Evolutionary conservation across 2,329 filamentous ascomycete genomes (phyloP).

Genomic region (Colletotrichum sp.): DNA sequence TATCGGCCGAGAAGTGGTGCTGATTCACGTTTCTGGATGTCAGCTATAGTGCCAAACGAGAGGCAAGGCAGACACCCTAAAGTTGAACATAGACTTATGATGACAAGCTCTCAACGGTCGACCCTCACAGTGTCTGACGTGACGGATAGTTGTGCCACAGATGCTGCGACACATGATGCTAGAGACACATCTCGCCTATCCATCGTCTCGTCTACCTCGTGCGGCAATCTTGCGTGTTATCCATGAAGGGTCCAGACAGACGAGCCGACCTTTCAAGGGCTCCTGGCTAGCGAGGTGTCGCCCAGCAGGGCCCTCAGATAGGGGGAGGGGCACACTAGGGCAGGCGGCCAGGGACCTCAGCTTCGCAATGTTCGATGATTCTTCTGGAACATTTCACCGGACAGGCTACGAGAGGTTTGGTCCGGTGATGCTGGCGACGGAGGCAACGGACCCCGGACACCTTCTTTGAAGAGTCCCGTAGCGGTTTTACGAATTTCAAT

Average conservation of each 20-base stretch:
- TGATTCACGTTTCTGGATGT: background rate
- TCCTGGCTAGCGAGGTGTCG: conserved; percentile 13
- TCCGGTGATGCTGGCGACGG: conserved; percentile 6
- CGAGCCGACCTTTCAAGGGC: conserved; percentile 8
- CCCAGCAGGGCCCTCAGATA: conserved; percentile 16
- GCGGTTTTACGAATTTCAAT: conserved; percentile 4
- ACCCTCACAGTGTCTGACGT: background rate
- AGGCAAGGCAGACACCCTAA: background rate
- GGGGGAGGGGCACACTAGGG: conserved; percentile 19
- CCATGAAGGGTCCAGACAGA: conserved; percentile 16
- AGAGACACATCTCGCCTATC: conserved; percentile 4
- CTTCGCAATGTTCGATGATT: conserved; percentile 7
- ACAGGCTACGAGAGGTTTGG: background rate
- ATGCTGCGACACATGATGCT: background rate
- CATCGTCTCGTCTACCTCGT: conserved; percentile 10
- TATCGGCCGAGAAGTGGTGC: background rate
- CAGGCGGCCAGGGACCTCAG: background rate
- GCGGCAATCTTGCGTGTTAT: conserved; percentile 15
- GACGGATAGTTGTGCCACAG: conserved; percentile 1
- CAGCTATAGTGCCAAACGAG: background rate
- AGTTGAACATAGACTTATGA: background rate
- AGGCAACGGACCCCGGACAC: conserved; percentile 7
- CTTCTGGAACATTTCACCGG: conserved; percentile 16
- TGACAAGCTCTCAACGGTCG: background rate
- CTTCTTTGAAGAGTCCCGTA: conserved; percentile 5